Percentiles rank a stretch among this genome's conserved stretches.
phyloP scores from a whole-genome alignment of 257 asterid genomes.

The Solanum peruvianum region DNA sequence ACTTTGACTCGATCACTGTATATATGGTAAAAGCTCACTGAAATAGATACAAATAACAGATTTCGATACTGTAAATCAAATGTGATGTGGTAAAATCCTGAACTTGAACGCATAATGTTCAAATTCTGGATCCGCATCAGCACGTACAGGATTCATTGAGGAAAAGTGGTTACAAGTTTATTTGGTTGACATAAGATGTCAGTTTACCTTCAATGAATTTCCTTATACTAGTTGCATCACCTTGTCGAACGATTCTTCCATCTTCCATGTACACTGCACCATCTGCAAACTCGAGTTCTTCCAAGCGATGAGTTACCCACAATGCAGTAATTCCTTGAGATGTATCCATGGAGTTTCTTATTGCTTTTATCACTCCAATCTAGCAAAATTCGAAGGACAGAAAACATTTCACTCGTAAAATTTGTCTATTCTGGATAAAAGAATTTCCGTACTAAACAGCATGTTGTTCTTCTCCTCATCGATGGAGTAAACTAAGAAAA shows the following conservation, averaged over 20 bases:
- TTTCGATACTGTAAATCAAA: neutral
- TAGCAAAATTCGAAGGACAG: constrained; percentile 3
- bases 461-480: neutral
- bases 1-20: neutral
- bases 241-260: constrained; percentile 55
- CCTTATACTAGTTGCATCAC: constrained; percentile 41
- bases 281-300: constrained; percentile 85
- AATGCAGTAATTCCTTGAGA: constrained; percentile 66
- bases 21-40: neutral
- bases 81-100: neutral
- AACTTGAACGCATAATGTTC: neutral
- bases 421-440: neutral
- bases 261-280: constrained; percentile 90
- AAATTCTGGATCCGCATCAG: neutral
- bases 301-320: constrained; percentile 94
- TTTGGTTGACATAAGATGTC: constrained; percentile 36
- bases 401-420: neutral
- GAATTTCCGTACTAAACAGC: neutral
- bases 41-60: neutral
- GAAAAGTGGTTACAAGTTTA: constrained; percentile 11
- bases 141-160: neutral
- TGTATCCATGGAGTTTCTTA: constrained; percentile 48
- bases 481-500: neutral
- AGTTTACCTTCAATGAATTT: constrained; percentile 49
- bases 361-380: constrained; percentile 83